Conservation (phyloP, 1,139 yeast genomes). For the Pichia kudriavzevii region DNA sequence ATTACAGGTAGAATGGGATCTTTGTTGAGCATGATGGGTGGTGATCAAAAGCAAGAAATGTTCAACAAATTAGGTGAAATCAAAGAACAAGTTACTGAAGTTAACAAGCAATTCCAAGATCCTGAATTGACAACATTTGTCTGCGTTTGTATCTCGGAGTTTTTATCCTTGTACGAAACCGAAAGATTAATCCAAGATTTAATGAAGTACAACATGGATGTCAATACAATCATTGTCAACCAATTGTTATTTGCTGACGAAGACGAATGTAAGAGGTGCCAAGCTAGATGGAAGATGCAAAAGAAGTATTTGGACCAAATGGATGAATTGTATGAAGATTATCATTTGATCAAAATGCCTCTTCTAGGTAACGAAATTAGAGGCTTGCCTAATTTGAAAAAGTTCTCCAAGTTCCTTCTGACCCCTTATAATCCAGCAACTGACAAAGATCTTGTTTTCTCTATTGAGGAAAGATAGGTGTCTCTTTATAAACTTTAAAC, state of each 20-base stretch:
- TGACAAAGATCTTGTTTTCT: slow-evolving; percentile 54
- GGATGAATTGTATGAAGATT: slow-evolving; percentile 83
- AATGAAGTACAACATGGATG: slow-evolving; percentile 91
- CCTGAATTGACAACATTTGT: slow-evolving; percentile 95
- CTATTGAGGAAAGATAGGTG: slow-evolving; percentile 46
- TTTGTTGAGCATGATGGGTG: slow-evolving; percentile 69
- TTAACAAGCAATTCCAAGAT: slow-evolving; percentile 88
- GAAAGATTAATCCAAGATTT: slow-evolving; percentile 96
- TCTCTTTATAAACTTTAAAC: slow-evolving; percentile 1
- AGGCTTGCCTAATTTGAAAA: slow-evolving; percentile 76
- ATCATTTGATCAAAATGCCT: slow-evolving; percentile 92
- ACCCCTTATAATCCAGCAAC: slow-evolving; percentile 63
- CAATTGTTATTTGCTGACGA: slow-evolving; percentile 83
- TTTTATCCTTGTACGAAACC: slow-evolving; percentile 88
- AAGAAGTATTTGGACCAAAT: slow-evolving; percentile 89
- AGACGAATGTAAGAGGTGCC: slow-evolving; percentile 79
- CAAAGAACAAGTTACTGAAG: slow-evolving; percentile 76
- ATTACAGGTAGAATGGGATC: slow-evolving; percentile 87
- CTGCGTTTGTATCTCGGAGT: slow-evolving; percentile 96
- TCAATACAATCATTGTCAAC: slow-evolving; percentile 89
- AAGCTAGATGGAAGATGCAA: slow-evolving; percentile 92
- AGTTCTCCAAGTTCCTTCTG: slow-evolving; percentile 62
- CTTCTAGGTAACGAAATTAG: slow-evolving; percentile 89
- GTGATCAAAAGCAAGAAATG: slow-evolving; percentile 65
- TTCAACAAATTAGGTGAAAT: slow-evolving; percentile 76